phyloP scores from a whole-genome alignment of 495 filamentous ascomycete species.

The Extremus antarcticus region DNA sequence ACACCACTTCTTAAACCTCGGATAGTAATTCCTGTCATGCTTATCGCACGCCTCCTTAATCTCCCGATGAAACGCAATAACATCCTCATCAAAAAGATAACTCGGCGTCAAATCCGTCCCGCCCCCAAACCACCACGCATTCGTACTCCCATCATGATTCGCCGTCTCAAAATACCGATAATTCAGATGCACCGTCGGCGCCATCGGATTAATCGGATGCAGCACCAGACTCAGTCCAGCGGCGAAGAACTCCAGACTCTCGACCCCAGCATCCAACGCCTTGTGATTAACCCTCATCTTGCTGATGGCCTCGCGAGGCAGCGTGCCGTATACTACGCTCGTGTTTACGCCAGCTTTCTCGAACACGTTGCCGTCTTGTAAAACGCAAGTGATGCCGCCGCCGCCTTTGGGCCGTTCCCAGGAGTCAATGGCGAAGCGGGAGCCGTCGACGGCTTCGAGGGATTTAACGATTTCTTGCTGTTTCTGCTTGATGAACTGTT shows the following conservation, averaged over 20 bases:
- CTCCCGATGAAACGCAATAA: slow-evolving; percentile 86
- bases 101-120: slow-evolving; percentile 87
- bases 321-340: slow-evolving; percentile 83
- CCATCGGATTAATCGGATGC: slow-evolving; percentile 90
- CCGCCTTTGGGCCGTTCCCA: slow-evolving; percentile 86
- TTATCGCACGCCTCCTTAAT: slow-evolving; percentile 90
- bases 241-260: slow-evolving; percentile 85
- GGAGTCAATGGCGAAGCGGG: slow-evolving; percentile 64
- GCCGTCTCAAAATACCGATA: slow-evolving; percentile 98
- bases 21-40: slow-evolving; percentile 87
- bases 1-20: slow-evolving; percentile 95
- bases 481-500: slow-evolving; percentile 83
- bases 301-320: slow-evolving; percentile 75
- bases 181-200: slow-evolving; percentile 94
- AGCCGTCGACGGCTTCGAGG: slow-evolving; percentile 72
- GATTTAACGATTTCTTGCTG: slow-evolving; percentile 76
- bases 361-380: slow-evolving; percentile 93
- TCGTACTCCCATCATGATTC: slow-evolving; percentile 57
- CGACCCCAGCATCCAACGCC: slow-evolving; percentile 64
- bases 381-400: slow-evolving; percentile 76
- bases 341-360: slow-evolving; percentile 97
- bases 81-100: slow-evolving; percentile 95
- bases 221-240: slow-evolving; percentile 86
- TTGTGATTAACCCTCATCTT: slow-evolving; percentile 97
- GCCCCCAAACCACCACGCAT: slow-evolving; percentile 96